A percentile compares a stretch with the other conserved stretches of the same genome.
phyloP scores from a whole-genome alignment of 2,329 filamentous ascomycete genomes.

The Stachybotrys elegans region DNA sequence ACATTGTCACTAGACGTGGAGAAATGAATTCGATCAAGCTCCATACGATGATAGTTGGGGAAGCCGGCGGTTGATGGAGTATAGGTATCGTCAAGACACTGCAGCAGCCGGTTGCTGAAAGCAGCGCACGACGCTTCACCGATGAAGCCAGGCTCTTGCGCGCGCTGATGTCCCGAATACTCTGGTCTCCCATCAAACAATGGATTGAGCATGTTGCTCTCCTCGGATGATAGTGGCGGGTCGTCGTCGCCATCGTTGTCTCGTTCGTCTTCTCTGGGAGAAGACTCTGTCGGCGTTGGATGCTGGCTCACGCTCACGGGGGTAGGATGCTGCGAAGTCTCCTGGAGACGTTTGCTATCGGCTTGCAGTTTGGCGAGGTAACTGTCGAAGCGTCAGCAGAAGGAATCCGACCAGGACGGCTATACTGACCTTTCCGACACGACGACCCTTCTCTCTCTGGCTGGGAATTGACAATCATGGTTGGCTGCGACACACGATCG shows the following conservation, averaged over 20 bases:
- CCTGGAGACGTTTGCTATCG: slow-evolving; percentile 11
- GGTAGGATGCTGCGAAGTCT: slow-evolving; percentile 6
- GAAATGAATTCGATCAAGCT: background rate
- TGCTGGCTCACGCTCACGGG: slow-evolving; percentile 5
- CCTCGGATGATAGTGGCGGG: slow-evolving; percentile 15
- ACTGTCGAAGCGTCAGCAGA: slow-evolving; percentile 1
- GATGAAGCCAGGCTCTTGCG: slow-evolving; percentile 20
- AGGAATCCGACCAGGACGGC: background rate
- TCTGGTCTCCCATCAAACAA: slow-evolving; percentile 18
- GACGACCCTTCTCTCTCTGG: slow-evolving; percentile 35
- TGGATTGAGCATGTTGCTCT: slow-evolving; percentile 21
- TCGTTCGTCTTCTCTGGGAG: background rate
- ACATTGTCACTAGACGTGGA: slow-evolving; percentile 7
- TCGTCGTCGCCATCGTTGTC: slow-evolving; percentile 4
- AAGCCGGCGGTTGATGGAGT: slow-evolving; percentile 19
- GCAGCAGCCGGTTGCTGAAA: slow-evolving; percentile 21
- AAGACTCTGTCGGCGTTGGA: background rate
- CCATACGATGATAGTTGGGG: slow-evolving; percentile 18
- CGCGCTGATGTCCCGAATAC: slow-evolving; percentile 11
- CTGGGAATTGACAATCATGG: slow-evolving; percentile 32
- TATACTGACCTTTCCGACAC: slow-evolving; percentile 14
- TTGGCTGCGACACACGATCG: slow-evolving; percentile 31
- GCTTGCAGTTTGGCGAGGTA: slow-evolving; percentile 13
- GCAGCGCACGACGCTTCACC: slow-evolving; percentile 24
- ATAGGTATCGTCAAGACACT: slow-evolving; percentile 20